A percentile compares a stretch with the other conserved stretches of the same genome.
Conservation (phyloP, 345 rosid genomes). For the Eucalyptus marginata region DNA sequence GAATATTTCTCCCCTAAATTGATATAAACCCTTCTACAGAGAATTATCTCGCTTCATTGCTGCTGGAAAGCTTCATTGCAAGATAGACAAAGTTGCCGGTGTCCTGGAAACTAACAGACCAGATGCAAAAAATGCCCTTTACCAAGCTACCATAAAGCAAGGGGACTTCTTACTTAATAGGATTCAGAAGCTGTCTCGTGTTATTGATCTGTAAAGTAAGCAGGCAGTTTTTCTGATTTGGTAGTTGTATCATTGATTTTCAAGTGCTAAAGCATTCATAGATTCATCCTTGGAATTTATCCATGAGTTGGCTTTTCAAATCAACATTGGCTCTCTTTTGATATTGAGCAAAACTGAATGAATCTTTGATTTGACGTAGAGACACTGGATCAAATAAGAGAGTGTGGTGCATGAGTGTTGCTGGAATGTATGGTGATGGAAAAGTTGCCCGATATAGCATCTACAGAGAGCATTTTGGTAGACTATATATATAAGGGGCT, state of each 20-base stretch:
- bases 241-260: not conserved
- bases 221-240: not conserved
- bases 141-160: constrained; percentile 98
- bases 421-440: not conserved
- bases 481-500: not conserved
- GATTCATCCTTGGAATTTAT: not conserved
- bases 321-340: not conserved
- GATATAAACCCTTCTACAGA: constrained; percentile 21
- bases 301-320: not conserved
- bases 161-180: constrained; percentile 93
- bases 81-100: constrained; percentile 98
- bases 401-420: not conserved
- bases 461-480: not conserved
- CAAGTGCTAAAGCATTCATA: not conserved
- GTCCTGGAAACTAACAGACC: constrained; percentile 95
- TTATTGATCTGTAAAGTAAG: constrained; percentile 64
- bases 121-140: constrained; percentile 96
- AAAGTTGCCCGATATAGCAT: not conserved
- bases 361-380: not conserved
- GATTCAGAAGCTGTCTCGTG: constrained; percentile 97
- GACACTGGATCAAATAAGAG: not conserved
- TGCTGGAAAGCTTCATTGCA: constrained; percentile 98
- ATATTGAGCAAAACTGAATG: not conserved
- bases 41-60: constrained; percentile 90
- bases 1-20: not conserved